These are phyloP conservation scores for Metschnikowia cerradonensis DNA, from an alignment of 805 yeast species.

Conservation along the genomic window DNA sequence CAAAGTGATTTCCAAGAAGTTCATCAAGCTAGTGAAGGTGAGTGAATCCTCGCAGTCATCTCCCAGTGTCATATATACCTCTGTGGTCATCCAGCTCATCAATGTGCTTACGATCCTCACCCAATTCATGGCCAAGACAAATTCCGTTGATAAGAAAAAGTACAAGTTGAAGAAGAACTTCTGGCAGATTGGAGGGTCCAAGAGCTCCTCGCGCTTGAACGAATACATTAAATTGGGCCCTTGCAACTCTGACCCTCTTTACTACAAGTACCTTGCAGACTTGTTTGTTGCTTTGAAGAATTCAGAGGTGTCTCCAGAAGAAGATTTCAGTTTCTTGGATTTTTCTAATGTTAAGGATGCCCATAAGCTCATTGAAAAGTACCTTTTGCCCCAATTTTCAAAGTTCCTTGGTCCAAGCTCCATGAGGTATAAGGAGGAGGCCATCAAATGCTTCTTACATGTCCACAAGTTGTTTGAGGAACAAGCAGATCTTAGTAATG, in stretches of 20 bases:
- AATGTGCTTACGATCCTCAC: slow-evolving; percentile 36
- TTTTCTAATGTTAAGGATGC: slow-evolving; percentile 21
- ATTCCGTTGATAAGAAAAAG: slow-evolving; percentile 2
- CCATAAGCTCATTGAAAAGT: slow-evolving; percentile 14
- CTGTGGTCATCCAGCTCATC: slow-evolving; percentile 46
- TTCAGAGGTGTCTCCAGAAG: slow-evolving; percentile 7
- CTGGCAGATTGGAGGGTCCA: slow-evolving; percentile 49
- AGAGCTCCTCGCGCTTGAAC: slow-evolving; percentile 37
- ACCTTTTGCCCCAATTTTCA: slow-evolving; percentile 16
- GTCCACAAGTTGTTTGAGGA: slow-evolving; percentile 15
- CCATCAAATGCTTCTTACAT: slow-evolving; percentile 19
- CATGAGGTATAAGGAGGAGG: slow-evolving; percentile 17
- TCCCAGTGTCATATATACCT: slow-evolving; percentile 37
- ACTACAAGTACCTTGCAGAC: slow-evolving; percentile 33
- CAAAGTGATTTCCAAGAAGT: slow-evolving; percentile 42
- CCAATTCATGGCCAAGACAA: slow-evolving; percentile 10
- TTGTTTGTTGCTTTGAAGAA: slow-evolving; percentile 20
- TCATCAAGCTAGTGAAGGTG: slow-evolving; percentile 42
- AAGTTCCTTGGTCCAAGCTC: slow-evolving; percentile 16
- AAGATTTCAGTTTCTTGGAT: slow-evolving; percentile 19
- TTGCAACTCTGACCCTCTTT: slow-evolving; percentile 48
- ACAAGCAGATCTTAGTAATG: background rate
- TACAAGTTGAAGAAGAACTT: slow-evolving; percentile 42
- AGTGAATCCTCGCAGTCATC: slow-evolving; percentile 20
- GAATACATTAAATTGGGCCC: slow-evolving; percentile 51